Percentiles rank a stretch among this genome's conserved stretches.
These are phyloP conservation scores for Actinidia arguta DNA, from an alignment of 179 eudicot genomes.

Conservation along the genomic window DNA sequence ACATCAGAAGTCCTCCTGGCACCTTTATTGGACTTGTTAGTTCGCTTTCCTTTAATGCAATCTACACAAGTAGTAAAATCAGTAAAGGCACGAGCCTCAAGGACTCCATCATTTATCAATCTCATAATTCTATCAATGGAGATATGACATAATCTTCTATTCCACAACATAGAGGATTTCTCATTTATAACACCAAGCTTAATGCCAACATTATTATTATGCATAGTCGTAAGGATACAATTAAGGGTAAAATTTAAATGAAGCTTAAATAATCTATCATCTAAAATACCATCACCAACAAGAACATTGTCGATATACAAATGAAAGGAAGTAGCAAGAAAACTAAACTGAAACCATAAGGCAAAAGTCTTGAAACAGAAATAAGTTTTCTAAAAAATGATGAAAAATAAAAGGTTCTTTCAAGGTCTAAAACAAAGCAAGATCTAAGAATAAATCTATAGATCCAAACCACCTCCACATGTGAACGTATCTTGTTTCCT, in stretches of 20 bases:
- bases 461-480: conserved; percentile 30
- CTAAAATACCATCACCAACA: no score
- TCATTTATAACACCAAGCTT: conserved; percentile 9
- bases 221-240: no score
- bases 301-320: no score
- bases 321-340: no score
- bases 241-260: background rate
- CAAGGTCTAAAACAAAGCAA: conserved; percentile 21
- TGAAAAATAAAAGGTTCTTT: conserved; percentile 19
- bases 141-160: conserved; percentile 25
- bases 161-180: conserved; percentile 24
- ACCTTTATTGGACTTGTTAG: background rate
- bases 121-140: conserved; percentile 24
- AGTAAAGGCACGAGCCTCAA: no score
- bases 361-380: conserved; percentile 29
- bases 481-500: conserved; percentile 27
- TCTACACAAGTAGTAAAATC: background rate
- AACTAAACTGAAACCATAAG: no score
- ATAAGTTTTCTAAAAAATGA: conserved; percentile 12
- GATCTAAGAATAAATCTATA: conserved; percentile 20
- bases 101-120: conserved; percentile 27
- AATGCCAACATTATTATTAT: no score
- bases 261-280: background rate
- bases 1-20: background rate
- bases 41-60: background rate